Conservation (phyloP, 495 filamentous ascomycete species). For the Penicillium odoratum region DNA sequence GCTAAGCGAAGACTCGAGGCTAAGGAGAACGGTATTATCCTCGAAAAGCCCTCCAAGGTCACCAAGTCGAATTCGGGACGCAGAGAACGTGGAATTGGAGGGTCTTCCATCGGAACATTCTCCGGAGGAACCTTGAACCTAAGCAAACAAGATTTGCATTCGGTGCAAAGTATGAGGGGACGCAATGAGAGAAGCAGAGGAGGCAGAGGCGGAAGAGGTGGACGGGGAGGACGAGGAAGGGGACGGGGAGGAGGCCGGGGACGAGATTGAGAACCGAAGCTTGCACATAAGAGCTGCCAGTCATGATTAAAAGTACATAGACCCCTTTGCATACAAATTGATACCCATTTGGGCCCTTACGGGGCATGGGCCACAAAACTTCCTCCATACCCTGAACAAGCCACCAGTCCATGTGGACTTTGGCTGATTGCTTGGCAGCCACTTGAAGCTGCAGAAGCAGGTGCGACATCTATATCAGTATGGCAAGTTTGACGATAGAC, state of each 20-base stretch:
- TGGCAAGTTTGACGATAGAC: no score
- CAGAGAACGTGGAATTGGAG: conserved; percentile 67
- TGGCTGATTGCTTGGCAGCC: not conserved
- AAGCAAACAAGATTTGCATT: conserved; percentile 70
- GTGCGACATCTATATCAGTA: no score
- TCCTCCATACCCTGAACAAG: conserved; percentile 43
- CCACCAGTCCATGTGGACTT: conserved; percentile 53
- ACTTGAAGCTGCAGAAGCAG: no score
- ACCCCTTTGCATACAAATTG: conserved; percentile 8
- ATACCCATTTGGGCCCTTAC: not conserved
- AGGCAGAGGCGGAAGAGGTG: conserved; percentile 29
- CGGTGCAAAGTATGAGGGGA: conserved; percentile 52
- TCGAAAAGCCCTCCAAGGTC: conserved; percentile 65
- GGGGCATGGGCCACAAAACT: conserved; percentile 50
- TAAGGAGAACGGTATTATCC: conserved; percentile 83
- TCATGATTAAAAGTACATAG: conserved; percentile 4
- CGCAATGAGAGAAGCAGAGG: conserved; percentile 36
- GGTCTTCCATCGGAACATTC: conserved; percentile 77
- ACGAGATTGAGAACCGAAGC: conserved; percentile 3
- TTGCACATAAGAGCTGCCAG: not conserved
- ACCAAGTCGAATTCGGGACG: conserved; percentile 42
- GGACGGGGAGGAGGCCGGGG: conserved; percentile 14
- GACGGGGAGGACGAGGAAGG: conserved; percentile 17
- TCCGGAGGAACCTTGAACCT: conserved; percentile 75
- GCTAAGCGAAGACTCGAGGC: conserved; percentile 72